Evolutionary conservation across 495 filamentous ascomycete genomes (phyloP), one percentile per base, ranked within the genome.

Genomic region (Chaetomidium leptoderma): DNA sequence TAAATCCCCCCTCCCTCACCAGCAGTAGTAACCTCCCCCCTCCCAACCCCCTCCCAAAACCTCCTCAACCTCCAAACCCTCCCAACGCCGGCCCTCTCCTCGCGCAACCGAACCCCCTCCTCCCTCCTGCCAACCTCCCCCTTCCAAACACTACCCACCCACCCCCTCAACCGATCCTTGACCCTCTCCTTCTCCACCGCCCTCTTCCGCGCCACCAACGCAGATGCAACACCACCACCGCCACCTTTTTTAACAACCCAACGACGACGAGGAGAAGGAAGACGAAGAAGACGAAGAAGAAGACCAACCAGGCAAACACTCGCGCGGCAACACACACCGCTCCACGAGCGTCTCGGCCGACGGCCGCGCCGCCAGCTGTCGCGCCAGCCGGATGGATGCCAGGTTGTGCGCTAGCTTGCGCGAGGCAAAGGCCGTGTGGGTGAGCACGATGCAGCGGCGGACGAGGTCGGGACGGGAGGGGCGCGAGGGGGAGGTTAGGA

Each of bases 391-490:
- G 60, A 82, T 82, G 21, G 75, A 69, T n/a, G 78, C 74, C 3
- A 85, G 72, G 27, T 67, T 76, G 21, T 78, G 73, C 21, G 76
- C 74, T 14, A 86, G 73, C 17, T 68, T 66, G 24, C 83, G 77
- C 19, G 83, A 82, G 49, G 77, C 70, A 40, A 80, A 69, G 21
- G 79, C 74, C 16, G 78, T 83, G 37, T 74, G 71, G 45, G 83
- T 82, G n/a, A 85, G 57, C 69, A 83, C 82, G 66, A 86, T 84
- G 61, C 69, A 74, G n/a, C 79, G 73, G 2, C 67, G 66, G 44
- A 79, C 77, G 21, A 82, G 76, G 32, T 78, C 73, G 8, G 74
- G 52, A 2, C 83, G 75, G 16, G 80, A 74, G 6, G 83, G 83
- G 9, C 83, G 79, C 11, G 68, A 68, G 7, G 76, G 74, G 9